phyloP scores from a whole-genome alignment of 306 rosid genomes.

The Ochetophila trinervis region DNA sequence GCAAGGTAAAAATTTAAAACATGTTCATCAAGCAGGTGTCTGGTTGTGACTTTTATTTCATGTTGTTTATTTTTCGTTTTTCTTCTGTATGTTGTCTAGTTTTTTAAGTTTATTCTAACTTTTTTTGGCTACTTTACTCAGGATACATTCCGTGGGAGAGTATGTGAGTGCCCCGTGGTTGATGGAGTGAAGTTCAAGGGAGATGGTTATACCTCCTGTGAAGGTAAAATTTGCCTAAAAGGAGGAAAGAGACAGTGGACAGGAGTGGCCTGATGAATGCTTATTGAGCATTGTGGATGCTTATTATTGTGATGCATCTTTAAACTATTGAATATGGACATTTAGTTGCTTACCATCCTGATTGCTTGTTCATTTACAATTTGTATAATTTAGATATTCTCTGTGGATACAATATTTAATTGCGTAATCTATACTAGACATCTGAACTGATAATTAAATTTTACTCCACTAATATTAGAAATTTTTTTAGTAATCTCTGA shows the following conservation, averaged over 20 bases:
- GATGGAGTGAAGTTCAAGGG: slow-evolving; percentile 99
- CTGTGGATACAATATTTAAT: neutral
- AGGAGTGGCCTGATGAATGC: neutral
- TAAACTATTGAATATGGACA: neutral
- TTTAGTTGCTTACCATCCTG: neutral
- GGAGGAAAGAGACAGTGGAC: neutral
- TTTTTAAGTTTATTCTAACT: neutral
- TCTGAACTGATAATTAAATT: neutral
- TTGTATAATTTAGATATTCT: neutral
- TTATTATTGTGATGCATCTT: neutral
- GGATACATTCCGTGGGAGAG: slow-evolving; percentile 99
- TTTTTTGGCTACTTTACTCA: slow-evolving; percentile 33
- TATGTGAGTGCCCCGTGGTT: slow-evolving; percentile 89
- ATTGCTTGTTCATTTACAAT: neutral
- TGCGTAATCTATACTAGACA: neutral
- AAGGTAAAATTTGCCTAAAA: slow-evolving; percentile 47
- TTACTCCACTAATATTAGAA: no score
- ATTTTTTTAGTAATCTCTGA: no score
- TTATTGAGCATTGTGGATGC: neutral
- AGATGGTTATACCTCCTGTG: slow-evolving; percentile 89
- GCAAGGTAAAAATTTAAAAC: slow-evolving; percentile 67
- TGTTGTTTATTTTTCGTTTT: neutral
- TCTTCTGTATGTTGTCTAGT: neutral
- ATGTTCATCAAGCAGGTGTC: slow-evolving; percentile 12
- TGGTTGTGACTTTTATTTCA: slow-evolving; percentile 6